phyloP scores from a whole-genome alignment of 2,329 filamentous ascomycete genomes.

The Fusarium domesticum region DNA sequence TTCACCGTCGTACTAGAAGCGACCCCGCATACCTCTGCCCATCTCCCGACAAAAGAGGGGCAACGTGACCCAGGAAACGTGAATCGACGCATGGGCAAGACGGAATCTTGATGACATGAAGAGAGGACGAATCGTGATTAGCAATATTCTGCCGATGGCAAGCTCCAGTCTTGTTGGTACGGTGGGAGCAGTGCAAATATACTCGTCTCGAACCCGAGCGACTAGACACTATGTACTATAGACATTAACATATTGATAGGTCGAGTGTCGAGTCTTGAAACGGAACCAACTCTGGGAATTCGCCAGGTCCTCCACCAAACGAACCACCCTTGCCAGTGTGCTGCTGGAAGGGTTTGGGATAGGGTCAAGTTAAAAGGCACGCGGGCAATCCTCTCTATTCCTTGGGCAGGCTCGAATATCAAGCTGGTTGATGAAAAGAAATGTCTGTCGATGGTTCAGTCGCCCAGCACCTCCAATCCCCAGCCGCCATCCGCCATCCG shows the following conservation, averaged over 20 bases:
- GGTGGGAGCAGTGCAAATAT: conserved; percentile 16
- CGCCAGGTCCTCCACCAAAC: conserved; percentile 21
- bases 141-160: conserved; percentile 11
- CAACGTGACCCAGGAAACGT: conserved; percentile 6
- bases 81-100: conserved; percentile 15
- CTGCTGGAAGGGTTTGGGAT: conserved; percentile 24
- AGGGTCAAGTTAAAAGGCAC: conserved; percentile 24
- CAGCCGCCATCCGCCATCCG: conserved; percentile 24
- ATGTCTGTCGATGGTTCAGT: conserved; percentile 6
- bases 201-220: conserved; percentile 7
- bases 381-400: conserved; percentile 26
- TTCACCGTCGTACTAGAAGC: conserved; percentile 19
- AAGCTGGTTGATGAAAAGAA: conserved; percentile 11
- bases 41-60: conserved; percentile 25
- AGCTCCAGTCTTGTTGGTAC: conserved; percentile 9
- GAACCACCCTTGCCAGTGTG: conserved; percentile 22
- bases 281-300: conserved; percentile 22
- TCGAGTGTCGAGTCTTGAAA: conserved; percentile 15
- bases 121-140: conserved; percentile 8
- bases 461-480: conserved; percentile 21
- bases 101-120: conserved; percentile 22
- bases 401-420: conserved; percentile 15
- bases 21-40: conserved; percentile 21
- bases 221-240: conserved; percentile 4
- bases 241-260: conserved; percentile 23